These are phyloP conservation scores for Penicillium sp. DNA, from an alignment of 2,329 filamentous ascomycete species.

Conservation along the genomic window DNA sequence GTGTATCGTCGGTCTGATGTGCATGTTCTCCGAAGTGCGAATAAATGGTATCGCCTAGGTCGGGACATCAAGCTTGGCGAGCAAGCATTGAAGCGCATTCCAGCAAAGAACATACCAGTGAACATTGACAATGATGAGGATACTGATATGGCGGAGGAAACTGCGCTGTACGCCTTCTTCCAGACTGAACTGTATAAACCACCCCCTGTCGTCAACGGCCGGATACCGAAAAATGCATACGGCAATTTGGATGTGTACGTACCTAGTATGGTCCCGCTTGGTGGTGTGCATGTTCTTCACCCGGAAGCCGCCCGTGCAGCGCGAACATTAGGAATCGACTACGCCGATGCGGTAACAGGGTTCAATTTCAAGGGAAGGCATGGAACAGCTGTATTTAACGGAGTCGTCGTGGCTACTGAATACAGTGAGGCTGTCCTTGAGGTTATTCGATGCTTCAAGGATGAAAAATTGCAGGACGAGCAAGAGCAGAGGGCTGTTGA, in stretches of 20 bases:
- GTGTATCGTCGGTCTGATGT: conserved; percentile 86
- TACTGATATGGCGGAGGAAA: conserved; percentile 59
- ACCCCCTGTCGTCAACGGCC: conserved; percentile 74
- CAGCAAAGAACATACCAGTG: conserved; percentile 46
- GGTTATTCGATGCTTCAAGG: conserved; percentile 69
- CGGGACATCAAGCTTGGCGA: conserved; percentile 78
- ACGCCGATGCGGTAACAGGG: conserved; percentile 85
- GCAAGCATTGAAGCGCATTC: conserved; percentile 78
- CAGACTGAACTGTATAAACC: conserved; percentile 75
- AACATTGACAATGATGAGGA: conserved; percentile 43
- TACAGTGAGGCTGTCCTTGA: conserved; percentile 73
- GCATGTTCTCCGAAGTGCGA: conserved; percentile 73
- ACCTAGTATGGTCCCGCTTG: conserved; percentile 66
- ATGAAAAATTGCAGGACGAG: conserved; percentile 68
- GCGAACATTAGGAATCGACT: conserved; percentile 77
- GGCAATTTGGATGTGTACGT: conserved; percentile 69
- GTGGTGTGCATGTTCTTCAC: conserved; percentile 62
- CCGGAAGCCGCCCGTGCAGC: conserved; percentile 72
- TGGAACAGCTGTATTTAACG: conserved; percentile 81
- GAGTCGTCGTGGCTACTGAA: conserved; percentile 76
- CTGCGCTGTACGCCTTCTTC: conserved; percentile 60
- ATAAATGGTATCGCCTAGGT: conserved; percentile 90
- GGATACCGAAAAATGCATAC: conserved; percentile 67
- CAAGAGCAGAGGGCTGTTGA: conserved; percentile 58
- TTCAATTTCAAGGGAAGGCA: conserved; percentile 86